Conservation (phyloP, 371 early-diverging fungal species). For the Mortierella sp. region DNA sequence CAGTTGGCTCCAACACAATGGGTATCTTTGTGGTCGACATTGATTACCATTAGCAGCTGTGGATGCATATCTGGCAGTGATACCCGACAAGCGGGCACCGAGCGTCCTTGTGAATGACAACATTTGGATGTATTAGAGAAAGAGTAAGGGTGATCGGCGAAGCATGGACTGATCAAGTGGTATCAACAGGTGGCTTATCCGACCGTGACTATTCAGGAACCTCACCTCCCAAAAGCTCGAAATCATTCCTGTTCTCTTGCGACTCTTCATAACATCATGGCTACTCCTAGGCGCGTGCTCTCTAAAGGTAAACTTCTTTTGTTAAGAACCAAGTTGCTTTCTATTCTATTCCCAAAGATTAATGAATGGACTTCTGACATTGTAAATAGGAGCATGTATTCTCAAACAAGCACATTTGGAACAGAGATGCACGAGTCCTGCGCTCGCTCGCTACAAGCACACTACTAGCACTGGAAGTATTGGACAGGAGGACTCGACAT, state of each 20-base stretch:
- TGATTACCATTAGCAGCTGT: conserved; percentile 50
- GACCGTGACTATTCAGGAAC: neutral
- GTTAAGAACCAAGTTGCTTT: neutral
- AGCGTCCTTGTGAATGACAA: conserved; percentile 50
- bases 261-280: neutral
- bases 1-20: no score
- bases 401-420: conserved; percentile 22
- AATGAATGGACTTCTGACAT: neutral
- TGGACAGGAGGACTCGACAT: conserved; percentile 29
- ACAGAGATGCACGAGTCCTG: conserved; percentile 18
- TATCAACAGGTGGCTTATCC: conserved; percentile 11
- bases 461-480: conserved; percentile 12
- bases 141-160: conserved; percentile 8
- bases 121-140: conserved; percentile 14
- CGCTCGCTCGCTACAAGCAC: conserved; percentile 25
- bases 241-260: neutral
- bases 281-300: neutral
- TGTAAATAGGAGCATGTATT: neutral
- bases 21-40: neutral
- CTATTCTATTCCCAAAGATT: neutral
- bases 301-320: neutral
- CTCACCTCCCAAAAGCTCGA: neutral
- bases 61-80: conserved; percentile 49
- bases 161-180: conserved; percentile 4
- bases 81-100: conserved; percentile 45